Evolutionary conservation across 371 early-diverging fungal species (phyloP), one percentile per base, ranked within the genome.

Genomic region (Mucor saturninus): DNA sequence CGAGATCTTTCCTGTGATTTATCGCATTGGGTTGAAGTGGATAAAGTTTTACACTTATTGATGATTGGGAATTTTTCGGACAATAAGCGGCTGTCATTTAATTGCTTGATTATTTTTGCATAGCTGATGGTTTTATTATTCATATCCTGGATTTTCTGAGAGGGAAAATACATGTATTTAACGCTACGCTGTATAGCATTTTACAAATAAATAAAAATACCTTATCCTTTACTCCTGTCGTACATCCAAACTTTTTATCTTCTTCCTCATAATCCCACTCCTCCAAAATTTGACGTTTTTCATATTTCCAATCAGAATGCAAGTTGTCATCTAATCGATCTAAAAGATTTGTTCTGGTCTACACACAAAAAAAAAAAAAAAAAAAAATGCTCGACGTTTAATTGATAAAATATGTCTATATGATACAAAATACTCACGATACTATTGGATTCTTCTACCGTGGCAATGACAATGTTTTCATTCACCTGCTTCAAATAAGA

Each of bases 401-500:
- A 67, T 9, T 13, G 29, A 13, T 32, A 31, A 62, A n/a, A 14
- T 46, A 21, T 2, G 21, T 26, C 26, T 46, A 5, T 46, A 46
- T 0, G 4, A 8, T 49, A 31, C 5, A 50, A 50, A 11, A 30
- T 10, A 35, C 60, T 48, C 35, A 84, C 83, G 61, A 83, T 74
- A 37, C 76, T 73, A 56, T 80, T 79, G 50, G 82, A 75, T 69
- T 89, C 89, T 61, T 92, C 90, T 38, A 95, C 85, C 2, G 93
- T 89, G 31, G 70, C 74, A 48, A 85, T 63, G 30, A 95, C 83
- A 28, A 88, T 80, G 42, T 81, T 85, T 73, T 95, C 90, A 55
- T 93, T 88, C 59, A 90, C 86, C 57, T 87, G 76, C 26, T 73
- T 63, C 64, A 95, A 60, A 69, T 84, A 93, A 13, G 84, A 87